Conservation (phyloP, 164 flowering plant species). For the Aristolochia californica region DNA sequence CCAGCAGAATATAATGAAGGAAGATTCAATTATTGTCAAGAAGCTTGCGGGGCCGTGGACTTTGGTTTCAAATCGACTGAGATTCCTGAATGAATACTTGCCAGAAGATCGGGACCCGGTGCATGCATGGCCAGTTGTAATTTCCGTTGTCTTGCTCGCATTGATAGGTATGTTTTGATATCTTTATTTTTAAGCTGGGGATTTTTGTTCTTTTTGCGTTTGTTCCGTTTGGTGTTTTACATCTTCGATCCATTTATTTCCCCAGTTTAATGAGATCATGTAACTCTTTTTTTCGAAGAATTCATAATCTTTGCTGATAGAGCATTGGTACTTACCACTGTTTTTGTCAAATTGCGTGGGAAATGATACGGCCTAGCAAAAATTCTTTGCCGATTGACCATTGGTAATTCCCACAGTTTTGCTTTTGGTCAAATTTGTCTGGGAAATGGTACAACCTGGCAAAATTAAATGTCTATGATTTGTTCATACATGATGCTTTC, state of each 20-base stretch:
- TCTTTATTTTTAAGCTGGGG: background rate
- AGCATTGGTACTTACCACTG: too few species aligned
- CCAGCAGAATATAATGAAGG: constrained; percentile 49
- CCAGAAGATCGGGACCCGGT: constrained; percentile 90
- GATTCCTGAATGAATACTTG: constrained; percentile 62
- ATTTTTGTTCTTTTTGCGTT: background rate
- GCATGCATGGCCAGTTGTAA: constrained; percentile 65
- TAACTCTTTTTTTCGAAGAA: too few species aligned
- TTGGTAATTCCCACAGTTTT: too few species aligned
- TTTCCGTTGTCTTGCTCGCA: constrained; percentile 43
- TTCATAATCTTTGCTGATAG: too few species aligned
- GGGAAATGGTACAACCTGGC: too few species aligned
- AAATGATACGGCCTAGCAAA: too few species aligned
- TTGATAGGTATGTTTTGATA: constrained; percentile 36
- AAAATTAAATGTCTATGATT: too few species aligned
- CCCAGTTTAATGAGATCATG: too few species aligned
- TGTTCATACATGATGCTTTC: too few species aligned
- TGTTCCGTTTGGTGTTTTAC: background rate
- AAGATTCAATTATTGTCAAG: constrained; percentile 56
- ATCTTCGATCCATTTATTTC: background rate
- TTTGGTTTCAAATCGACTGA: constrained; percentile 38
- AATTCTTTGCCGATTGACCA: too few species aligned
- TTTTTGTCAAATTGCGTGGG: too few species aligned
- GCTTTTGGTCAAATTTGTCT: too few species aligned
- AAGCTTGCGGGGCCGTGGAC: constrained; percentile 41